phyloP scores from a whole-genome alignment of 305 asterid species.

The Fraxinus sp. region DNA sequence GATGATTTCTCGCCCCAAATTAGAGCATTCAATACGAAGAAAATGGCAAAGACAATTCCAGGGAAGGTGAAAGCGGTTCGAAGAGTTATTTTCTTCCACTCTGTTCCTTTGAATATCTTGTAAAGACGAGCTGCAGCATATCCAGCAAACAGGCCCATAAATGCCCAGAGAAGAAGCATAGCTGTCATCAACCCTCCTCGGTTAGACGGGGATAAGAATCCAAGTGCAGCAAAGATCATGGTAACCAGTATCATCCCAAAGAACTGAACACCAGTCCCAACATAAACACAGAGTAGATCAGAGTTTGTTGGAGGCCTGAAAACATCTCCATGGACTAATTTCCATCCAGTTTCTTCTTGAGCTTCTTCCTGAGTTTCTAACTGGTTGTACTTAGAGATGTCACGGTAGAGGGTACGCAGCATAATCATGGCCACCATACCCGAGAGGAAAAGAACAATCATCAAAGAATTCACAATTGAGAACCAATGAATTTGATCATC shows the following conservation, averaged over 20 bases:
- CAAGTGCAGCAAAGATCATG: slow-evolving; percentile 15
- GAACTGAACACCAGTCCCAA: slow-evolving; percentile 17
- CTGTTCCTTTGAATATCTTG: slow-evolving; percentile 16
- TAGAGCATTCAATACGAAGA: slow-evolving; percentile 16
- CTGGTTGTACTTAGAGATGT: slow-evolving; percentile 18
- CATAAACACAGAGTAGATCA: slow-evolving; percentile 14
- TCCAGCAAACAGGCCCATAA: slow-evolving; percentile 22
- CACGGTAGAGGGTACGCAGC: slow-evolving; percentile 19
- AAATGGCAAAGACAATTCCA: slow-evolving; percentile 17
- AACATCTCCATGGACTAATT: slow-evolving; percentile 15
- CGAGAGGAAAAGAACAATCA: slow-evolving; percentile 23
- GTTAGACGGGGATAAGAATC: slow-evolving; percentile 18
- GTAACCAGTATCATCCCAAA: slow-evolving; percentile 18
- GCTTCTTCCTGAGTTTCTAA: slow-evolving; percentile 19
- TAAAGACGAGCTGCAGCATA: slow-evolving; percentile 15
- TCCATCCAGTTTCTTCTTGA: slow-evolving; percentile 20
- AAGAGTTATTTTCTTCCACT: slow-evolving; percentile 19
- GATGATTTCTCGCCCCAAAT: slow-evolving; percentile 20
- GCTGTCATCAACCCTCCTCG: slow-evolving; percentile 22
- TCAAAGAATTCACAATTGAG: slow-evolving; percentile 20
- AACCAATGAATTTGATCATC: slow-evolving; percentile 22
- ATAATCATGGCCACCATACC: slow-evolving; percentile 19
- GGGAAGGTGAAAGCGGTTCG: slow-evolving; percentile 13
- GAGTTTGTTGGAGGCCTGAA: slow-evolving; percentile 21
- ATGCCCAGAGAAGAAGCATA: slow-evolving; percentile 16